Evolutionary conservation across 306 rosid genomes (phyloP).

Genomic region (Cucurbita moschata): DNA sequence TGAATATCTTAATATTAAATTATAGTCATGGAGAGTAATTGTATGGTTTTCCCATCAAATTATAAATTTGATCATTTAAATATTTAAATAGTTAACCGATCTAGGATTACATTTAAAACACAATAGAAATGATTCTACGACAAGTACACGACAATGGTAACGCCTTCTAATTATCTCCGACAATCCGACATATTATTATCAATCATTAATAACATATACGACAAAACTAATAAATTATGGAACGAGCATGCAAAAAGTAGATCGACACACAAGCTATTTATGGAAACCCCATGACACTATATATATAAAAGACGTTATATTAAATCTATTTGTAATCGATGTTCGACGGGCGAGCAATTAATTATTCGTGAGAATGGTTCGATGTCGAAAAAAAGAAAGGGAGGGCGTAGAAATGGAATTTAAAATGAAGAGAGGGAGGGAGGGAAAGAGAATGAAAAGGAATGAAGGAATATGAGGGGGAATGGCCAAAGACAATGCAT

Average conservation of each 20-base stretch:
- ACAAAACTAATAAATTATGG: not conserved
- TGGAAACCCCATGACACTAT: not conserved
- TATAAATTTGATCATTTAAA: too few species aligned
- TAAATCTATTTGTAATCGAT: too few species aligned
- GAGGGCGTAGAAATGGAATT: too few species aligned
- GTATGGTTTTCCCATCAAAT: too few species aligned
- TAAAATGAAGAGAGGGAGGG: too few species aligned
- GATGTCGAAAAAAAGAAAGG: too few species aligned
- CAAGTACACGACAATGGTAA: not conserved
- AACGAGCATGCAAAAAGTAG: not conserved
- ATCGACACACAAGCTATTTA: not conserved
- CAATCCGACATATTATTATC: not conserved
- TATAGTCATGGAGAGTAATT: too few species aligned
- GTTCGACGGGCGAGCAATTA: too few species aligned
- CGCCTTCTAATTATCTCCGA: not conserved
- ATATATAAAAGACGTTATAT: not conserved
- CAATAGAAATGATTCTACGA: not conserved
- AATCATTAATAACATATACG: not conserved
- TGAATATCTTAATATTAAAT: too few species aligned
- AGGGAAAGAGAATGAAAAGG: too few species aligned
- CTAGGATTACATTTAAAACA: not conserved
- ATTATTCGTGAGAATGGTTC: too few species aligned
- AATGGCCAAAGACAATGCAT: not conserved
- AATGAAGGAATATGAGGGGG: not conserved
- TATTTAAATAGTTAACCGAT: too few species aligned